Evolutionary conservation across 352 stramenopile species (phyloP), one percentile per base, ranked within the genome.

Genomic region (Phytophthora chlamydospora): DNA sequence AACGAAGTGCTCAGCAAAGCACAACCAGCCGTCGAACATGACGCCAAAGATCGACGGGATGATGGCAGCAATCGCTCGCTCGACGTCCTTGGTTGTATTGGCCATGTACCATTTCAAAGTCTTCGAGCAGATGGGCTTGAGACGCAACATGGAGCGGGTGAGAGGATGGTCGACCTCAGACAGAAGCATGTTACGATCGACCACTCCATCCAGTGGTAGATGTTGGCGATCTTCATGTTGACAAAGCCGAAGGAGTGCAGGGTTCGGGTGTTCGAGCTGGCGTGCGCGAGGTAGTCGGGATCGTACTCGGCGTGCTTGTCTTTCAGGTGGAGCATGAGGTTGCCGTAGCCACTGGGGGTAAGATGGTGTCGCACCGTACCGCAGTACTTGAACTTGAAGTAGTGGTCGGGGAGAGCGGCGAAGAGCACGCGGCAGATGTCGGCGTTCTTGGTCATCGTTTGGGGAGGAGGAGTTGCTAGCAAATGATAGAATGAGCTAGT

Each of bases 351-450:
- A 34, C 21, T 53, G 0, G 42, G 32, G 6, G 34, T 13, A 11
- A 21, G 19, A 27, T 55, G 54, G 12, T 8, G 33, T 0, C 43
- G 43, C 5, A 14, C 12, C 1, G 16, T 35, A 4, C 32, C 52
- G 21, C 41, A 60, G 32, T 45, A 45, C 17, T 51, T 60, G 40
- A 13, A 52, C 33, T 52, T 40, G 13, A 47, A 53, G 42, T 54
- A 41, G 53, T 47, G 9, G 34, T 54, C 42, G 4, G 39, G 29
- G 2, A 38, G 4, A 17, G 39, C 4, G 16, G 10, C 39, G 17
- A 43, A 58, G 29, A 50, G 32, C 12, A 34, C 17, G 16, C 51
- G 32, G 40, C 17, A 51, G 19, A 59, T 51, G 51, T 59, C 32
- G 39, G 31, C 24, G 6, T 59, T 51, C 29, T 35, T 58, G 50